phyloP scores from a whole-genome alignment of 2,329 filamentous ascomycete genomes.

The Penicillium thymicola region DNA sequence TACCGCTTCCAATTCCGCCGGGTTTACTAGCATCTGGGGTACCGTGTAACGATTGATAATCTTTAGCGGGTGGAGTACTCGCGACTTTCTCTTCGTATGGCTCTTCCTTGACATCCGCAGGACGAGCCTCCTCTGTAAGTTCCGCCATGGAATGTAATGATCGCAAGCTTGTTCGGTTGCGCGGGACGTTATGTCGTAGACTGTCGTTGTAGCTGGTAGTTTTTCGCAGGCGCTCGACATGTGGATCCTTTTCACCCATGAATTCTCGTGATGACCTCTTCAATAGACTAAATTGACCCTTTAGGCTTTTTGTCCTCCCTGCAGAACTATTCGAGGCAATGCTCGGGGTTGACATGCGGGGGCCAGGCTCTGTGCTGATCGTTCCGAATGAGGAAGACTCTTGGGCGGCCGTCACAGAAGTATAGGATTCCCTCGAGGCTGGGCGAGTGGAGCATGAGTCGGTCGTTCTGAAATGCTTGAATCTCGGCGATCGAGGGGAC shows the following conservation, averaged over 20 bases:
- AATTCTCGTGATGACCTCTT: constrained; percentile 40
- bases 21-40: constrained; percentile 30
- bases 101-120: constrained; percentile 20
- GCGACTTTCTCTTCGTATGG: constrained; percentile 15
- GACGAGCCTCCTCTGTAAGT: constrained; percentile 38
- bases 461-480: constrained; percentile 49
- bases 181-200: constrained; percentile 32
- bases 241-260: constrained; percentile 33
- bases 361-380: constrained; percentile 41
- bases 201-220: constrained; percentile 35
- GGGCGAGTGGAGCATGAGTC: constrained; percentile 37
- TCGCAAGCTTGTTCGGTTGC: constrained; percentile 38
- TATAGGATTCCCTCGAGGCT: constrained; percentile 38
- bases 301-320: constrained; percentile 38
- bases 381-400: constrained; percentile 40
- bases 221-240: constrained; percentile 33
- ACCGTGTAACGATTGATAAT: constrained; percentile 36
- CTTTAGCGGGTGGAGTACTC: constrained; percentile 28
- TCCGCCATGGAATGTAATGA: constrained; percentile 44
- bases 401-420: constrained; percentile 31
- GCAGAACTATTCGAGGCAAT: constrained; percentile 41
- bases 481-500: constrained; percentile 38
- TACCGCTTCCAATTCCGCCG: constrained; percentile 45
- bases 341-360: constrained; percentile 38
- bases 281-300: constrained; percentile 33